Evolutionary conservation across 1,284 basidiomycete genomes (phyloP), one percentile per base, ranked within the genome.

Genomic region (Ceratobasidium theobromae): DNA sequence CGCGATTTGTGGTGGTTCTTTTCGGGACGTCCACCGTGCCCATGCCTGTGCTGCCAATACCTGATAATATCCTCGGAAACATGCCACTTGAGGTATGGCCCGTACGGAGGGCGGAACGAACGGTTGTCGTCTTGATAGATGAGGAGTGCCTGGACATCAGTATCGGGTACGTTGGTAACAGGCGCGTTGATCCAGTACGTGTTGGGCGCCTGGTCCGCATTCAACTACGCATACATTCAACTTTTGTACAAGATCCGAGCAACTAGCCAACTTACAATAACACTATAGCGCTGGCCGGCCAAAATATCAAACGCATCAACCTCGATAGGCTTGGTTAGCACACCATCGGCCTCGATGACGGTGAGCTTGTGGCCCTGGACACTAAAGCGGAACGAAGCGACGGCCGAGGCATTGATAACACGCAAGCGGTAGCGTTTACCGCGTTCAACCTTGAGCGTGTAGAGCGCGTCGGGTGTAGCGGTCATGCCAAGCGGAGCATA

Each of bases 341-440:
- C 68, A 16, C 74, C 74, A 41, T 78, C 77, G 23, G 69, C 74
- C 67, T 77, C 77, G 55, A 78, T 78, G 67, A 78, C 67, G 9
- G 74, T 77, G 70, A 78, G 66, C 53, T 72, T 74, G 70, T 79
- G 78, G 6, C 72, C 72, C 49, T 78, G 75, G 57, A 79, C 77
- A 21, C 73, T 71, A 72, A 79, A 77, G 4, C 54, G 72, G 65
- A 53, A 70, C 48, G 51, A 46, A 16, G 62, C 67, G 16, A 74
- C 52, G 11, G 67, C 67, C 49, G 73, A 66, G 16, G 64, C 67
- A 71, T 75, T 65, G 49, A 68, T 49, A 33, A 64, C 69, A n/a
- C 87, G 78, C 54, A 85, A 73, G 33, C 81, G 76, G 74, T 85
- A 85, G 27, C 77, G 82, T 73, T 80, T 81, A 43, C 82, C 82